Conservation (phyloP, 2,329 filamentous ascomycete genomes). For the Colletotrichum shisoi region DNA sequence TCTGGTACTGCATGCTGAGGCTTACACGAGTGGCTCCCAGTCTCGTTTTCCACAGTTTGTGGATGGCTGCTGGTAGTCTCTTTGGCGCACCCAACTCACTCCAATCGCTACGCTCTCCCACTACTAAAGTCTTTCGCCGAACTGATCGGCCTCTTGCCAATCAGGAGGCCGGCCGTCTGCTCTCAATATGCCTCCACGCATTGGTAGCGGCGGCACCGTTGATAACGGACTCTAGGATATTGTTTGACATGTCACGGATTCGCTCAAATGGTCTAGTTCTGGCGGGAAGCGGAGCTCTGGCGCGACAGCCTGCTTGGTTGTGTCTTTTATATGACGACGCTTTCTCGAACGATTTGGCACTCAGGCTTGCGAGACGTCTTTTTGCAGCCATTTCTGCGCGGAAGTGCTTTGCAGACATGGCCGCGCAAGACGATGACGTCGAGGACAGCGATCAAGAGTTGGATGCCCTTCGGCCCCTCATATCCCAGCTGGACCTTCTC, state of each 20-base stretch:
- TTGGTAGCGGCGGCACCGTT: conserved; percentile 66
- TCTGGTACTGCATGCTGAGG: conserved; percentile 70
- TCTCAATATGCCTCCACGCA: conserved; percentile 70
- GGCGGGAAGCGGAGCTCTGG: conserved; percentile 55
- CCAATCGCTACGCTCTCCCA: conserved; percentile 52
- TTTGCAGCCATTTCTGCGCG: conserved; percentile 65
- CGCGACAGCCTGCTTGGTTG: conserved; percentile 57
- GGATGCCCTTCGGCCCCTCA: conserved; percentile 58
- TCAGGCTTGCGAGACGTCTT: conserved; percentile 66
- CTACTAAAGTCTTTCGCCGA: conserved; percentile 49
- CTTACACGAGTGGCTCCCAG: conserved; percentile 65
- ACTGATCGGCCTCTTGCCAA: conserved; percentile 53
- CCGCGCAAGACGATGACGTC: conserved; percentile 48
- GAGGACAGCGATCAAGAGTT: conserved; percentile 46
- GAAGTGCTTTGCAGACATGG: conserved; percentile 59
- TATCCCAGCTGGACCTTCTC: conserved; percentile 63
- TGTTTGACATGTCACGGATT: conserved; percentile 68
- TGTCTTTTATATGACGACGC: conserved; percentile 70
- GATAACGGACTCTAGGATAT: conserved; percentile 55
- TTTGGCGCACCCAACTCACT: conserved; percentile 63
- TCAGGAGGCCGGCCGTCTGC: conserved; percentile 60
- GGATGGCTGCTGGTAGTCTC: conserved; percentile 66
- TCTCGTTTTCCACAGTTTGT: conserved; percentile 70
- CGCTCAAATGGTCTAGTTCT: conserved; percentile 63
- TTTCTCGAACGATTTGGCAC: conserved; percentile 67